A percentile compares a stretch with the other conserved stretches of the same genome.
phyloP scores from a whole-genome alignment of 176 grass and related monocot species.

The Dactylis glomerata region DNA sequence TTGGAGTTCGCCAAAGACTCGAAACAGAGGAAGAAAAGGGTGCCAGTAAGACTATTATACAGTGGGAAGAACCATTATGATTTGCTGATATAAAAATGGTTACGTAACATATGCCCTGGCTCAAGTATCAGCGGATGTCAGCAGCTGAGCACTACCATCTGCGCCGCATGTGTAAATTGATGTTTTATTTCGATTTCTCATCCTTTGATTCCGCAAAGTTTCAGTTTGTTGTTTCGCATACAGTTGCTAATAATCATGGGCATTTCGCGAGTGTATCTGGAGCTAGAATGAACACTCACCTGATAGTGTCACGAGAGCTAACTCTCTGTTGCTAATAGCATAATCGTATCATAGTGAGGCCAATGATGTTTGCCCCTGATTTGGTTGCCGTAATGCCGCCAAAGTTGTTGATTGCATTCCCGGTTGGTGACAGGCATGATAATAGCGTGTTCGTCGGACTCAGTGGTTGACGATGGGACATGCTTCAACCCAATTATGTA shows the following conservation, averaged over 20 bases:
- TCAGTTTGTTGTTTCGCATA: background rate
- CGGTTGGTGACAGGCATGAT: slow-evolving; percentile 40
- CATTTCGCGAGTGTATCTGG: background rate
- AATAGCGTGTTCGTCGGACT: slow-evolving; percentile 18
- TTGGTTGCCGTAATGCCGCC: background rate
- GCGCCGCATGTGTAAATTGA: background rate
- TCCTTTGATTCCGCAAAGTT: background rate
- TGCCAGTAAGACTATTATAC: slow-evolving; percentile 77
- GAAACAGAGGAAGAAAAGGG: slow-evolving; percentile 56
- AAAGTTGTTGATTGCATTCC: slow-evolving; percentile 22
- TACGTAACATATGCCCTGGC: background rate
- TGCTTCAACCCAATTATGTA: slow-evolving; percentile 25
- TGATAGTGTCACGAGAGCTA: background rate
- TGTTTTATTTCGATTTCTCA: background rate
- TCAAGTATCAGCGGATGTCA: background rate
- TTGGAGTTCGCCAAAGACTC: slow-evolving; percentile 65
- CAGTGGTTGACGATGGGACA: background rate
- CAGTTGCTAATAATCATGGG: no score
- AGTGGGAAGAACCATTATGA: slow-evolving; percentile 88
- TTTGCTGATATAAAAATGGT: slow-evolving; percentile 58
- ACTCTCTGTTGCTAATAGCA: background rate
- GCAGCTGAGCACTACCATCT: background rate
- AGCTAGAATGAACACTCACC: background rate
- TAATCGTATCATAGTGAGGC: background rate
- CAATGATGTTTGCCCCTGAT: slow-evolving; percentile 21